Evolutionary conservation across 768 basidiomycete genomes (phyloP).

Genomic region (Lactarius psammicola): DNA sequence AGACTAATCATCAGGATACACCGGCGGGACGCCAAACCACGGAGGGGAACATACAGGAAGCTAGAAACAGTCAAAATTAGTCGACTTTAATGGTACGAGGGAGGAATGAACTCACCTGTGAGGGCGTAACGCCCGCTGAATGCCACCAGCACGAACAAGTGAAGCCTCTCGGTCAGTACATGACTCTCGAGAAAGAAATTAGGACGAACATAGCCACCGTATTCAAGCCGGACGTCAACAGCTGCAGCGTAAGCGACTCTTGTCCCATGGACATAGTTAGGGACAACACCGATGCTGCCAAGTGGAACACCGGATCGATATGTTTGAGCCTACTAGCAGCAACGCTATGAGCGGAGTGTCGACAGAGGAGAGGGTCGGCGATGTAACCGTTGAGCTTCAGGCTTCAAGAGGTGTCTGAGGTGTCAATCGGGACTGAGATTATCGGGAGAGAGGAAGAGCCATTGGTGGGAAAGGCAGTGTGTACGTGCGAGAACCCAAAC

Average conservation of each 20-base stretch:
- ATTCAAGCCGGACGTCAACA: background rate
- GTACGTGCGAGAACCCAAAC: no score
- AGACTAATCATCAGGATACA: background rate
- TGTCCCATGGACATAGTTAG: background rate
- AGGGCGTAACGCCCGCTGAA: constrained; percentile 25
- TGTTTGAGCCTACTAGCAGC: background rate
- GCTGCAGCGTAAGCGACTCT: background rate
- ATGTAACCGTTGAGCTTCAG: background rate
- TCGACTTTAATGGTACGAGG: background rate
- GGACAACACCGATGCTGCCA: background rate
- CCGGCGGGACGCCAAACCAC: background rate
- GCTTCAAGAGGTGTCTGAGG: background rate
- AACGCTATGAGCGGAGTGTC: background rate
- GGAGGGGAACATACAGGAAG: constrained; percentile 15
- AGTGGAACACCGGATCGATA: background rate
- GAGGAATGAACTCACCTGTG: background rate
- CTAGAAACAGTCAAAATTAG: background rate
- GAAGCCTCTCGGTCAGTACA: background rate
- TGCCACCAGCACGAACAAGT: background rate
- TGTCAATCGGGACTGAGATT: background rate
- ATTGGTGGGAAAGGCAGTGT: background rate
- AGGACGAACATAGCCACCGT: background rate
- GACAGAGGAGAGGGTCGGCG: background rate
- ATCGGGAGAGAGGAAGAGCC: background rate
- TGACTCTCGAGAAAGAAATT: background rate